These are phyloP conservation scores for Yarrowia keelungensis DNA, from an alignment of 805 yeast species.

Conservation along the genomic window DNA sequence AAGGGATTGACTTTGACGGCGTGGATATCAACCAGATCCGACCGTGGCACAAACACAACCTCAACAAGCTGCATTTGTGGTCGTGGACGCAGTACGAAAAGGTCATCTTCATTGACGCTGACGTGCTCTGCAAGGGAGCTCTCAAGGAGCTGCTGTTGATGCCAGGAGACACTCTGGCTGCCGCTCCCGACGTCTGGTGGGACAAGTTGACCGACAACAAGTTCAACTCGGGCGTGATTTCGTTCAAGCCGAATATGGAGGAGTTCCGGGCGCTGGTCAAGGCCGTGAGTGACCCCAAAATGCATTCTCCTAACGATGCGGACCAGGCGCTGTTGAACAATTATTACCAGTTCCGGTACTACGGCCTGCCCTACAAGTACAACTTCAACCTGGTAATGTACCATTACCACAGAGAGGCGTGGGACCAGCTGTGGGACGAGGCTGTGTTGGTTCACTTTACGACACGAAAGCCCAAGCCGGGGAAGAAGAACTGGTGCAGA, in stretches of 20 bases:
- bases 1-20: constrained; percentile 45
- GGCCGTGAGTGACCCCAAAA: constrained; percentile 45
- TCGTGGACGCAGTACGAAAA: constrained; percentile 52
- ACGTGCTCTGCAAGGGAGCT: constrained; percentile 51
- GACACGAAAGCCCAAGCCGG: constrained; percentile 42
- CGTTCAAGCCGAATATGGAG: constrained; percentile 45
- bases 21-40: constrained; percentile 44
- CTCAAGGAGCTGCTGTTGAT: constrained; percentile 43
- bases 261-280: constrained; percentile 44
- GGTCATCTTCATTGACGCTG: constrained; percentile 62
- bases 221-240: constrained; percentile 45
- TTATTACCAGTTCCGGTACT: constrained; percentile 43
- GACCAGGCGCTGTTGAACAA: constrained; percentile 46
- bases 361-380: constrained; percentile 44
- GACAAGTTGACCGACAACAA: constrained; percentile 43
- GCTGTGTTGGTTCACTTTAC: constrained; percentile 45
- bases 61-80: constrained; percentile 67
- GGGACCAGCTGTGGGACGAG: constrained; percentile 46
- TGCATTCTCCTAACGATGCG: constrained; percentile 46
- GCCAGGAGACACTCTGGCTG: constrained; percentile 45
- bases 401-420: constrained; percentile 41
- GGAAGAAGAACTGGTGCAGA: constrained; percentile 9
- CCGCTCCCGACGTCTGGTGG: constrained; percentile 47
- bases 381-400: constrained; percentile 45
- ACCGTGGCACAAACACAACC: constrained; percentile 48